Evolutionary conservation across 805 yeast genomes (phyloP), one percentile per base, ranked within the genome.

Genomic region (Tetrapisispora phaffii): DNA sequence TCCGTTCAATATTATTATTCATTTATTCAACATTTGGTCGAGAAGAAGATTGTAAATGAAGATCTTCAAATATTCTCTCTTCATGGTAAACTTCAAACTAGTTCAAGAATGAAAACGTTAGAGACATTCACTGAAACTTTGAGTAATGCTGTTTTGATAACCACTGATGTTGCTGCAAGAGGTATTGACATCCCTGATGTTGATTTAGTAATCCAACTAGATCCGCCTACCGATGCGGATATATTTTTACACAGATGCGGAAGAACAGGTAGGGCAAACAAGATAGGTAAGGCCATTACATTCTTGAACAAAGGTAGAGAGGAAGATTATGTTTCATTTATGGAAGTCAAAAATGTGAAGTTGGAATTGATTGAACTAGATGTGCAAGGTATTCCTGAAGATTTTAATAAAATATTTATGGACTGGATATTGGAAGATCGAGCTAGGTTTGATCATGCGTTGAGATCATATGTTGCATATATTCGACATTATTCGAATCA

Each of bases 161-260:
- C 98, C 1, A 93, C 98, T 0, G 98, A 93, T 70, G 96, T 93
- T n/a, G 97, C 98, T 0, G 96, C 97, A 0, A 74, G 98, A 59
- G 98, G 98, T 36, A 76, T 93, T 20, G 98, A 93, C 68, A 82
- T 93, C 24, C 95, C 96, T 0, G 93, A 89, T 44, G 97, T 93
- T 9, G 97, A 93, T 57, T 66, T 89, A 22, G 97, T 90, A 3
- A 68, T 93, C n/a, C 98, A 93, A 60, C 54, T 90, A 21, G 97
- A 93, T 51, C 95, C 97, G 1, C 98, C 98, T 1, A 79, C 87
- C 0, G 96, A 89, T 53, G 86, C 97, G 0, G 94, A 84, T 57
- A 77, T 87, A 59, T 93, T 90, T 58, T 73, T 90, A 36, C 98
- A 93, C 62, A 75, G 98, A 59, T 85, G 90, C 65, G 98, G 98